These are phyloP conservation scores for Beauveria scarabaeidicola DNA, from an alignment of 2,329 filamentous ascomycete species.

Conservation along the genomic window DNA sequence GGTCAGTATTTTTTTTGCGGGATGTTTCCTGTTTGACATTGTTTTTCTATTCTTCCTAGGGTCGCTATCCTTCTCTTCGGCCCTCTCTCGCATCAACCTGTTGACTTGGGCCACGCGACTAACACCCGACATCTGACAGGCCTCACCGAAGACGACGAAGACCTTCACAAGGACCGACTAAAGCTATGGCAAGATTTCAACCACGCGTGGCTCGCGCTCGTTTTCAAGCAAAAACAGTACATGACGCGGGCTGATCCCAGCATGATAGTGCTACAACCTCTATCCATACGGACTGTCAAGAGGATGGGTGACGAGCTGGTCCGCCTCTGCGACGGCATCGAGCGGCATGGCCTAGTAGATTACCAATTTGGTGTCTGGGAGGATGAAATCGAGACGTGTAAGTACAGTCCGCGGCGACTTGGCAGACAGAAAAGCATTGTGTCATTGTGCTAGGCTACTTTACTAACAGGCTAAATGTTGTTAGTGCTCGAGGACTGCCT, in stretches of 20 bases:
- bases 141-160: constrained; percentile 73
- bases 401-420: constrained; percentile 24
- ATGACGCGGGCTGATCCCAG: constrained; percentile 50
- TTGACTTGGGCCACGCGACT: background rate
- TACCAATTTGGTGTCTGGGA: constrained; percentile 97
- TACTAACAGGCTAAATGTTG: background rate
- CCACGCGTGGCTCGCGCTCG: constrained; percentile 75
- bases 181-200: constrained; percentile 94
- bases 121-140: constrained; percentile 40
- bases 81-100: too few species aligned
- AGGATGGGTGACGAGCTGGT: constrained; percentile 77
- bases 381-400: constrained; percentile 79
- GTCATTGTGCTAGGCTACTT: background rate
- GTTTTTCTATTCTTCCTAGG: background rate
- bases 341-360: constrained; percentile 89
- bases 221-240: constrained; percentile 77
- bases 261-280: constrained; percentile 40
- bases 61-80: too few species aligned
- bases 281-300: constrained; percentile 61
- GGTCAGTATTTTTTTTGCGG: constrained; percentile 32
- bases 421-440: background rate
- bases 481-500: constrained; percentile 33
- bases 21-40: background rate
- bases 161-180: constrained; percentile 65
- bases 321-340: constrained; percentile 74